These are phyloP conservation scores for Phlegmacium glaucopus DNA, from an alignment of 768 basidiomycete species.

Conservation along the genomic window DNA sequence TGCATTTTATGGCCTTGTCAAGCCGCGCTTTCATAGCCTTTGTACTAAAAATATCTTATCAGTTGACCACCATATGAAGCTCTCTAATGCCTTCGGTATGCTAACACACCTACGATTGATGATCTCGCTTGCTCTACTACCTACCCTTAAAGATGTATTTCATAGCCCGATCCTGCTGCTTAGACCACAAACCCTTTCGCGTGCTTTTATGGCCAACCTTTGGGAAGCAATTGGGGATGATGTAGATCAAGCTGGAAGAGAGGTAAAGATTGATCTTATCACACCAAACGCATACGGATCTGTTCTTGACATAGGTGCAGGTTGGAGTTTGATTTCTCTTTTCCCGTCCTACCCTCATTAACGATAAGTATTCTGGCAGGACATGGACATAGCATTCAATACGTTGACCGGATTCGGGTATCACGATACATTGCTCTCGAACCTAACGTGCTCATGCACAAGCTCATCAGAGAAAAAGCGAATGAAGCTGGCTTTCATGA, in stretches of 20 bases:
- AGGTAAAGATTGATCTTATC: constrained; percentile 46
- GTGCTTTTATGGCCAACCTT: constrained; percentile 54
- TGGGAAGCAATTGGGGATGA: constrained; percentile 50
- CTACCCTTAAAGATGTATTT: constrained; percentile 41
- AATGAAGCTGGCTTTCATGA: constrained; percentile 50
- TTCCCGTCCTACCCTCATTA: neutral
- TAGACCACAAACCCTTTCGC: constrained; percentile 41
- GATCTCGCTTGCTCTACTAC: constrained; percentile 35
- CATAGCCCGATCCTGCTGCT: constrained; percentile 42
- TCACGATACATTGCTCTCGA: constrained; percentile 70
- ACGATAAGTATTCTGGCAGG: constrained; percentile 31
- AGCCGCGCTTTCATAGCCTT: no score
- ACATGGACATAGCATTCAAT: constrained; percentile 58
- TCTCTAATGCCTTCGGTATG: constrained; percentile 39
- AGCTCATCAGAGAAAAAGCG: constrained; percentile 47
- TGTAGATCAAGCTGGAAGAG: constrained; percentile 39
- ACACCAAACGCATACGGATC: constrained; percentile 52
- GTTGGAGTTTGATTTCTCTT: constrained; percentile 26
- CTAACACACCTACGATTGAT: constrained; percentile 40
- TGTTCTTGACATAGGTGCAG: constrained; percentile 69
- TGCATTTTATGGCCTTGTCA: no score
- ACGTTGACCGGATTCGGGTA: constrained; percentile 53
- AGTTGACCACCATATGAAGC: constrained; percentile 37
- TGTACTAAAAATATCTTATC: neutral
- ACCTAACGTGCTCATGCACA: constrained; percentile 66